Base-by-base conservation (phyloP, 768 basidiomycete genomes). In the Boletus fagicola region DNA sequence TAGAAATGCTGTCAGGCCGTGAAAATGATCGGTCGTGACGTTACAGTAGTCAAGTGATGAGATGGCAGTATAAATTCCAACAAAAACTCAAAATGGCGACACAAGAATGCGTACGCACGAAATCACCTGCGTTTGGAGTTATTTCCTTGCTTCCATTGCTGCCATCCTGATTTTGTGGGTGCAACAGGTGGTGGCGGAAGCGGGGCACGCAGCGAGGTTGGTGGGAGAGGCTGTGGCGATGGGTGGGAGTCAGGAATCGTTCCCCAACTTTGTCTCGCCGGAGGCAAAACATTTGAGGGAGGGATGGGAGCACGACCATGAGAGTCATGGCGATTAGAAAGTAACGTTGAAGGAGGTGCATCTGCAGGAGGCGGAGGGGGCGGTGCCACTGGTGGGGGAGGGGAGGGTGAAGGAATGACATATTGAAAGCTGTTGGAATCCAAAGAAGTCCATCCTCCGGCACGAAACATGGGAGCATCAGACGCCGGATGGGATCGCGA, bases 361-460 rank as follows among this genome's bases (percentile, higher is more conserved):
- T 53, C 39, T n/a, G 55, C 42, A 12, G 62, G 60, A 28, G 65
- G 63, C 18, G 64, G 66, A 2, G 68, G 64, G 18, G 66, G 49
- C 1, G 59, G 55, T 12, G 44, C 38, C 26, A 46, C 44, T 6
- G 65, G 60, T 13, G 60, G 36, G 5, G 68, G 65, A 51, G 69
- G 58, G n/a, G 48, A 28, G 13, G 58, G 62, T 35, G 64, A 50
- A n/a, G 69, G 64, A 53, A 67, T 67, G 16, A 61, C 51, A 4
- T 67, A 36, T 35, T 70, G 70, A 26, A 72, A 72, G 56, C 67
- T 77, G 22, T 77, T 74, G 3, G 79, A 78, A 57, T 87, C 88
- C 26, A 90, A 75, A 36, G 83, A 82, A 10, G 86, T 83, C 83
- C 85, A 88, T 18, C 88, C 87, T 47, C 78, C 86, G 12, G 80